A percentile compares a stretch with the other conserved stretches of the same genome.
Conservation (phyloP, 2,329 filamentous ascomycete genomes). For the Rasamsonia emersonii region DNA sequence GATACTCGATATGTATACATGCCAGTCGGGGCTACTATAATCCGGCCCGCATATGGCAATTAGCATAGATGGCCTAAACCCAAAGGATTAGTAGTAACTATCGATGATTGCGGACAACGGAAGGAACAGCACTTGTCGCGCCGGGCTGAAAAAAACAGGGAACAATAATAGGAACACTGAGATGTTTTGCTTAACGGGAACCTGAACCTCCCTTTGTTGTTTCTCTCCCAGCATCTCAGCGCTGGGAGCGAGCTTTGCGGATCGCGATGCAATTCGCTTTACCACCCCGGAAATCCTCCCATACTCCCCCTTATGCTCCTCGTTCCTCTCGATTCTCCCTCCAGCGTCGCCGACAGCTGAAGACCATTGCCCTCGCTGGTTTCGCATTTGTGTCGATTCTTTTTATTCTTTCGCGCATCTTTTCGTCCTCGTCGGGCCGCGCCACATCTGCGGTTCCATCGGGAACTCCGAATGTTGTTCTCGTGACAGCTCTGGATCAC, state of each 20-base stretch:
- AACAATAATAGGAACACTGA: no score
- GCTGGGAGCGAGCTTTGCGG: conserved; percentile 13
- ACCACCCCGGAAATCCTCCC: conserved; percentile 74
- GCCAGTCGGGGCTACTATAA: conserved; percentile 6
- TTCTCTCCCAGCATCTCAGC: conserved; percentile 10
- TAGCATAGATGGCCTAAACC: no score
- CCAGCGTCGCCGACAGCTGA: conserved; percentile 54
- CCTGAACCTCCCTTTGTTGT: no score
- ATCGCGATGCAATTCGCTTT: conserved; percentile 76
- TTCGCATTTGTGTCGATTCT: conserved; percentile 20
- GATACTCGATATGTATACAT: no score
- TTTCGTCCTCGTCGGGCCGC: conserved; percentile 20
- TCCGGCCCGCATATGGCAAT: conserved; percentile 7
- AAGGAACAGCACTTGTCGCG: no score
- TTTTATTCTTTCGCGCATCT: conserved; percentile 29
- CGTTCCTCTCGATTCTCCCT: conserved; percentile 33
- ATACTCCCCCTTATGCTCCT: conserved; percentile 58
- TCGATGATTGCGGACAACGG: no score
- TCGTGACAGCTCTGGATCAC: conserved; percentile 78
- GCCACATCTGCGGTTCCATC: conserved; percentile 15
- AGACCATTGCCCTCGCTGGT: conserved; percentile 48
- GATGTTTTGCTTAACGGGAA: no score
- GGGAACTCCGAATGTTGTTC: conserved; percentile 49
- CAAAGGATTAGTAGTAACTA: no score
- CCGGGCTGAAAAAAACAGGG: no score